Evolutionary conservation across 2,329 filamentous ascomycete species (phyloP).

Genomic region (Zymoseptoria pseudotritici): DNA sequence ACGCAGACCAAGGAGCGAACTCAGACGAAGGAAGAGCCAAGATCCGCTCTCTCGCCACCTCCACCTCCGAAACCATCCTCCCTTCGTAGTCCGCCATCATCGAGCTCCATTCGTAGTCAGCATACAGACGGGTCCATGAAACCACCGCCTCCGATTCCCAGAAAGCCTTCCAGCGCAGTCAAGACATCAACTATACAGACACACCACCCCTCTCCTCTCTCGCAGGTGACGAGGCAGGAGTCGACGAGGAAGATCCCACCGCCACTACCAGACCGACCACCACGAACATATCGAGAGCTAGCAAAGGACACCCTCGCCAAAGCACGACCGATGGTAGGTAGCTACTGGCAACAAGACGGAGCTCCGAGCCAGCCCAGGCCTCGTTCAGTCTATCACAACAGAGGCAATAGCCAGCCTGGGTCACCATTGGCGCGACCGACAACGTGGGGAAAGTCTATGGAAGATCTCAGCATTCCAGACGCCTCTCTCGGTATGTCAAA

Average conservation of each 20-base stretch:
- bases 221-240: constrained; percentile 28
- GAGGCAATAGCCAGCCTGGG: constrained; percentile 7
- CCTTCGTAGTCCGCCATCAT: constrained; percentile 34
- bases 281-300: constrained; percentile 15
- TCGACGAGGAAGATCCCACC: constrained; percentile 20
- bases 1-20: neutral
- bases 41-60: constrained; percentile 24
- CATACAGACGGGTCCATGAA: constrained; percentile 13
- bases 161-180: constrained; percentile 30
- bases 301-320: constrained; percentile 15
- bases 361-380: constrained; percentile 4
- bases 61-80: constrained; percentile 31
- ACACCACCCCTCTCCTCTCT: constrained; percentile 26
- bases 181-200: constrained; percentile 15
- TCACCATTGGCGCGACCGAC: constrained; percentile 13
- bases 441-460: constrained; percentile 13
- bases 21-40: neutral
- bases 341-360: constrained; percentile 12
- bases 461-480: constrained; percentile 13
- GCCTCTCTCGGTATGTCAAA: constrained; percentile 8
- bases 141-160: constrained; percentile 29
- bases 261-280: constrained; percentile 29
- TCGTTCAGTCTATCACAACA: constrained; percentile 2
- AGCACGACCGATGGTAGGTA: constrained; percentile 12
- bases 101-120: constrained; percentile 11